Conservation (phyloP, 2,329 filamentous ascomycete species). For the Calonectria hongkongensis region DNA sequence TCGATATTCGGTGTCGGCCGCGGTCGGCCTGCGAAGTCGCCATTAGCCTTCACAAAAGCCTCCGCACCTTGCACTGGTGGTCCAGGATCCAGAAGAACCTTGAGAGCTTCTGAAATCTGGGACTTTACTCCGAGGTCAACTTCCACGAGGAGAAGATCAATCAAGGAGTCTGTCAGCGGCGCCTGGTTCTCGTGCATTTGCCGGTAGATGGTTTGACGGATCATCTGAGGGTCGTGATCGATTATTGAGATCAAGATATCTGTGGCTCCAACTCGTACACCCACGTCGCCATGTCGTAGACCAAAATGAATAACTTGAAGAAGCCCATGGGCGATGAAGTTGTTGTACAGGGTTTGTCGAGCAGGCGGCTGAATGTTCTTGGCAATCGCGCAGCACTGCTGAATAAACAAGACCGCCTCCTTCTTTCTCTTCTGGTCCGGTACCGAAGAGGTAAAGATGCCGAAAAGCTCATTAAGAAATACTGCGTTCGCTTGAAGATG, state of each 20-base stretch:
- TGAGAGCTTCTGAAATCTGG: constrained; percentile 95
- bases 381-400: constrained; percentile 94
- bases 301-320: constrained; percentile 94
- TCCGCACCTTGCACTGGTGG: constrained; percentile 69
- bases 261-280: constrained; percentile 92
- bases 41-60: constrained; percentile 76
- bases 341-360: constrained; percentile 88
- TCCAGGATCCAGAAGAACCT: constrained; percentile 89
- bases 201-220: constrained; percentile 93
- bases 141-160: constrained; percentile 93
- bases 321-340: constrained; percentile 91
- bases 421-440: constrained; percentile 85
- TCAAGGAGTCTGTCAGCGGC: constrained; percentile 92
- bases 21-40: constrained; percentile 80
- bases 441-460: constrained; percentile 83
- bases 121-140: constrained; percentile 95
- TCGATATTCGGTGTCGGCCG: constrained; percentile 73
- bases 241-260: constrained; percentile 96
- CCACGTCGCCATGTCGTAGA: constrained; percentile 87
- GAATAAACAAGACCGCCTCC: constrained; percentile 95
- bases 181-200: constrained; percentile 91
- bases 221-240: constrained; percentile 96
- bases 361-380: constrained; percentile 93
- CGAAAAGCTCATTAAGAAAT: constrained; percentile 91
- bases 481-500: constrained; percentile 88